A percentile compares a stretch with the other conserved stretches of the same genome.
These are phyloP conservation scores for Galeopsis tetrahit DNA, from an alignment of 257 asterid genomes.

Conservation along the genomic window DNA sequence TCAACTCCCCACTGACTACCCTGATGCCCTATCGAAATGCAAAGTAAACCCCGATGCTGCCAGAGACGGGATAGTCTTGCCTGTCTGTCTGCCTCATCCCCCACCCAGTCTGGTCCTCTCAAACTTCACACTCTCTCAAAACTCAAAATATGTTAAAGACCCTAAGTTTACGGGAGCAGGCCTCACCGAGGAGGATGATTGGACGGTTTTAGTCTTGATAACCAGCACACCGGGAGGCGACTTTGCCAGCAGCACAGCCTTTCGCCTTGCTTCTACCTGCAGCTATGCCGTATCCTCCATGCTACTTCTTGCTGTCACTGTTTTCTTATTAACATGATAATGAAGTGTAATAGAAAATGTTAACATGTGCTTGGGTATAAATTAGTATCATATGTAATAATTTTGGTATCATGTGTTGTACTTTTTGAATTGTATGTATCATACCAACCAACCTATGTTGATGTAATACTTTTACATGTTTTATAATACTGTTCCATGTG, in stretches of 20 bases:
- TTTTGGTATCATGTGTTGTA: too few relatives aligned
- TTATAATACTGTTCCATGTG: too few relatives aligned
- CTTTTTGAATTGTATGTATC: too few relatives aligned
- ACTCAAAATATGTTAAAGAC: slow-evolving; percentile 52
- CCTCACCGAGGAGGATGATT: slow-evolving; percentile 65
- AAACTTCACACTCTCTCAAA: slow-evolving; percentile 60
- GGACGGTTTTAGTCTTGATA: slow-evolving; percentile 77
- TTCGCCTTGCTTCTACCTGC: neutral
- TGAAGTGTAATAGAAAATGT: too few relatives aligned
- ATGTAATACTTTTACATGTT: too few relatives aligned
- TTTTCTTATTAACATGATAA: too few relatives aligned
- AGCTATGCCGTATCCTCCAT: neutral
- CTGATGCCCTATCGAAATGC: slow-evolving; percentile 54
- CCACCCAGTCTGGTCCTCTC: slow-evolving; percentile 72
- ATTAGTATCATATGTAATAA: too few relatives aligned
- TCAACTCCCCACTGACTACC: slow-evolving; percentile 46
- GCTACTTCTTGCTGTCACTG: slow-evolving; percentile 16
- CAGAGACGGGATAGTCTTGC: slow-evolving; percentile 59
- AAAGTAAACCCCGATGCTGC: slow-evolving; percentile 59
- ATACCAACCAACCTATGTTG: too few relatives aligned
- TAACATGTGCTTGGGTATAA: too few relatives aligned
- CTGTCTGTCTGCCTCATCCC: slow-evolving; percentile 73
- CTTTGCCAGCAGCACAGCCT: slow-evolving; percentile 43
- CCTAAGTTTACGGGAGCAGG: slow-evolving; percentile 70
- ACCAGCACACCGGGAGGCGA: slow-evolving; percentile 65